These are phyloP conservation scores for Tranzscheliella williamsii DNA, from an alignment of 1,284 basidiomycete genomes.

Conservation along the genomic window DNA sequence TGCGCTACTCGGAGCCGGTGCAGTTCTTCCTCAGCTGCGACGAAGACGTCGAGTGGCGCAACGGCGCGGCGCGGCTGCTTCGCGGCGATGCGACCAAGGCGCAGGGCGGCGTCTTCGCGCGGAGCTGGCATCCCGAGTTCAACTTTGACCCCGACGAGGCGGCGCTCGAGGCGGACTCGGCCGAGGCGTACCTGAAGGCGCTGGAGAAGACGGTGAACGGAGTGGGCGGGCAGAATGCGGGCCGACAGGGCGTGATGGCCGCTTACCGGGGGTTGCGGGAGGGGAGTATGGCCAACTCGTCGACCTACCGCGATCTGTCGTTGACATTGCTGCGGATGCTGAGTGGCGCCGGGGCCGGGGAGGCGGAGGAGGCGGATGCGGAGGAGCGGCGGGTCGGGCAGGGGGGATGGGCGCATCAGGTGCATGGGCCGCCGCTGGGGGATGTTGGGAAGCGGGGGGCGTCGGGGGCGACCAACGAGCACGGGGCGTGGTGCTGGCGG, in stretches of 20 bases:
- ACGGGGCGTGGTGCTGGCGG: constrained; percentile 83
- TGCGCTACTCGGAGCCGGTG: constrained; percentile 76
- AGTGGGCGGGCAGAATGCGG: constrained; percentile 21
- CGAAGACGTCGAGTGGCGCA: constrained; percentile 31
- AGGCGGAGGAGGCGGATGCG: constrained; percentile 5
- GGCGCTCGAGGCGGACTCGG: constrained; percentile 19
- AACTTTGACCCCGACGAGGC: constrained; percentile 68
- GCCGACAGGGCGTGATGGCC: constrained; percentile 29
- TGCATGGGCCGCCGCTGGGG: constrained; percentile 60
- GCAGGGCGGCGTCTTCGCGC: constrained; percentile 69
- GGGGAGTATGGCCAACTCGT: constrained; percentile 13
- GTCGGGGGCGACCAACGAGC: constrained; percentile 67
- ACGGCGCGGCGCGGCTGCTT: constrained; percentile 3
- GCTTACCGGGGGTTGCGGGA: constrained; percentile 26
- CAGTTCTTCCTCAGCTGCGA: constrained; percentile 70
- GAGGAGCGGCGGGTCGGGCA: constrained; percentile 72
- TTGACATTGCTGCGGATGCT: constrained; percentile 41
- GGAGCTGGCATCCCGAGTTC: constrained; percentile 80
- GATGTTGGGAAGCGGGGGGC: constrained; percentile 65
- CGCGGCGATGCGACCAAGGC: constrained; percentile 1
- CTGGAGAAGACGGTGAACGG: constrained; percentile 42
- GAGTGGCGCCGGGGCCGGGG: constrained; percentile 33
- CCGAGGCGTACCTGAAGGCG: constrained; percentile 31
- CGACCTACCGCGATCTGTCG: constrained; percentile 41
- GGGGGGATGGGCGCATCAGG: constrained; percentile 64